Percentiles rank a stretch among this genome's conserved stretches.
Conservation (phyloP, 2,329 filamentous ascomycete species). For the Stagonosporopsis cucurbitacearum region DNA sequence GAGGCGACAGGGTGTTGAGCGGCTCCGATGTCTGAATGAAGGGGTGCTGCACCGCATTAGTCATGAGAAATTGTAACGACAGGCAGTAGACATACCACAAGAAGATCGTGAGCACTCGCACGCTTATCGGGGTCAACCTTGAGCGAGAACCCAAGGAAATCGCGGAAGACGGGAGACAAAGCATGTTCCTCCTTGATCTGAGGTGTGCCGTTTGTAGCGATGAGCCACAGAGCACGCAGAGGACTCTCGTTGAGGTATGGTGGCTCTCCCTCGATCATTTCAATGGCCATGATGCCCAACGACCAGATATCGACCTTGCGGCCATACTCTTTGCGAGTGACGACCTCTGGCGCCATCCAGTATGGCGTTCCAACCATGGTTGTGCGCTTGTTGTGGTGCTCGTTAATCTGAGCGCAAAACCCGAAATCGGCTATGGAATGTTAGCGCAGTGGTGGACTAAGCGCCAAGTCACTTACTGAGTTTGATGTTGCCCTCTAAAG, state of each 20-base stretch:
- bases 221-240: slow-evolving; percentile 89
- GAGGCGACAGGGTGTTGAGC: slow-evolving; percentile 75
- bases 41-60: slow-evolving; percentile 46
- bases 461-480: slow-evolving; percentile 70
- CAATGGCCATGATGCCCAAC: slow-evolving; percentile 98
- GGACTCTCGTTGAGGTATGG: slow-evolving; percentile 96
- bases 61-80: background rate
- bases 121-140: slow-evolving; percentile 98
- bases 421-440: slow-evolving; percentile 81
- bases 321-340: slow-evolving; percentile 96
- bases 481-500: slow-evolving; percentile 95
- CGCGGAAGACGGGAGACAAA: slow-evolving; percentile 80
- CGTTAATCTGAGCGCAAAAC: slow-evolving; percentile 98
- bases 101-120: slow-evolving; percentile 89
- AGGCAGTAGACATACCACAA: slow-evolving; percentile 73
- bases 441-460: slow-evolving; percentile 3
- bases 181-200: slow-evolving; percentile 91
- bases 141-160: slow-evolving; percentile 90
- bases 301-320: slow-evolving; percentile 99
- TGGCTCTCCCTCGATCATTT: slow-evolving; percentile 99
- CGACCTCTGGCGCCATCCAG: slow-evolving; percentile 99
- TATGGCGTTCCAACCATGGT: slow-evolving; percentile 99
- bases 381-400: slow-evolving; percentile 94
- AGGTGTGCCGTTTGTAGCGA: slow-evolving; percentile 95
- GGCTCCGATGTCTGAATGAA: slow-evolving; percentile 62